Base-by-base conservation (phyloP, 768 basidiomycete genomes). In the Phylloporus rhodoxanthus region DNA sequence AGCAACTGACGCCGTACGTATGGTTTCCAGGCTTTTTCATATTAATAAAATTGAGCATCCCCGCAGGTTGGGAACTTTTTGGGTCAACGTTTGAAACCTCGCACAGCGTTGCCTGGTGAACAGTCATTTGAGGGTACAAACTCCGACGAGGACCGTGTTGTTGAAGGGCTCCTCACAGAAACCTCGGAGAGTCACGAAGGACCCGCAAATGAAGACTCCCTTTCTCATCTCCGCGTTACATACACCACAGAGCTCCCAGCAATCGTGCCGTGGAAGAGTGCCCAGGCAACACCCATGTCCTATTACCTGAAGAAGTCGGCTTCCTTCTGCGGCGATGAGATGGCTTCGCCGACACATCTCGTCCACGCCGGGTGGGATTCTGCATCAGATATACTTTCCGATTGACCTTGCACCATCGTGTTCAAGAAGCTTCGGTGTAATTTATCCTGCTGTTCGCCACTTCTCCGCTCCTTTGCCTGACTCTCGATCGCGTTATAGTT, bases 341-440 rank as follows among this genome's bases (percentile, higher is more conserved):
- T 70, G 51, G 67, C 68, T 37, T 70, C 75, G 20, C 75, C 73
- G 20, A 78, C 79, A 25, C 75, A 68, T 61, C 74, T 80, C 45
- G 69, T 78, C 53, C 72, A 76, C 48, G 78, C 78, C 29, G 79
- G 78, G 17, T 82, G 81, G 81, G 80, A 77, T 55, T 75, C 75
- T 58, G 67, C 71, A 36, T 75, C 78, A 44, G 74, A 78, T 47
- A 52, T 65, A 51, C 61, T 62, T 44, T 67, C 66, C 21, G 66
- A 68, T 53, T 69, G 53, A 68, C 52, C 36, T 50, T n/a, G 41
- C 29, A 32, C 43, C 28, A n/a, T 48, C 50, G 40, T 51, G 39
- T 44, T 33, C 19, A 48, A 50, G 52, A 52, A 43, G 43, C 15
- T 14, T 46, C 10, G 30, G 30, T 57, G 52, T 65, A 65, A 65